Evolutionary conservation across 768 basidiomycete species (phyloP).

Genomic region (Lentinula guzmanii): DNA sequence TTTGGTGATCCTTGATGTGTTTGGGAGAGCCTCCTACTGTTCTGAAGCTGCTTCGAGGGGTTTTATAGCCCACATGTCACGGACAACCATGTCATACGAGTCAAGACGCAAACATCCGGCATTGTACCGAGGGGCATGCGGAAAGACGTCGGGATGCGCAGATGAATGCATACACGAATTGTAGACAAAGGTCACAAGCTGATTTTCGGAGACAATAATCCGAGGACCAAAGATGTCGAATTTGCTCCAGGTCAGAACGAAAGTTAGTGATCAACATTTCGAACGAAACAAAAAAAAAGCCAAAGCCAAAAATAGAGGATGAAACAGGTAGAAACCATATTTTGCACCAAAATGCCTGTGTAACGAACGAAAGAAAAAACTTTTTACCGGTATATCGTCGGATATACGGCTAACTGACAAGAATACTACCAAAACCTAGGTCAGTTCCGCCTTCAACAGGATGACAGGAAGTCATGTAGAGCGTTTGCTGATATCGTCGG

Average conservation of each 20-base stretch:
- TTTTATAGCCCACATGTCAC: neutral
- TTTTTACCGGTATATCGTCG: neutral
- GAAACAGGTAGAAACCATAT: too few relatives aligned
- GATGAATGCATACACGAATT: neutral
- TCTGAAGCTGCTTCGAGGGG: neutral
- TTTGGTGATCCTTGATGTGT: neutral
- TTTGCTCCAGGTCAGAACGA: neutral
- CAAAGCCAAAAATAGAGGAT: too few relatives aligned
- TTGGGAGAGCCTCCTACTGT: neutral
- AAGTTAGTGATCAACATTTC: neutral
- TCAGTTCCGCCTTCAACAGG: neutral
- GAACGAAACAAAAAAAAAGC: neutral
- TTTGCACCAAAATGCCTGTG: too few relatives aligned
- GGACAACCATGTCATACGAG: neutral
- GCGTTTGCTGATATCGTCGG: neutral
- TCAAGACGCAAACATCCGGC: conserved; percentile 23
- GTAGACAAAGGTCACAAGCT: neutral
- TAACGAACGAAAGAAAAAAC: neutral
- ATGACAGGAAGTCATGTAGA: neutral
- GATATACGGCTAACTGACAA: neutral
- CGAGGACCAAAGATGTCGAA: neutral
- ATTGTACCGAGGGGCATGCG: conserved; percentile 25
- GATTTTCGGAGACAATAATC: neutral
- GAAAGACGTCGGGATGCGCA: conserved; percentile 20
- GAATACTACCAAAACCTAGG: neutral